Evolutionary conservation across 768 basidiomycete species (phyloP), one percentile per base, ranked within the genome.

Genomic region (Rhizopogon rudus): DNA sequence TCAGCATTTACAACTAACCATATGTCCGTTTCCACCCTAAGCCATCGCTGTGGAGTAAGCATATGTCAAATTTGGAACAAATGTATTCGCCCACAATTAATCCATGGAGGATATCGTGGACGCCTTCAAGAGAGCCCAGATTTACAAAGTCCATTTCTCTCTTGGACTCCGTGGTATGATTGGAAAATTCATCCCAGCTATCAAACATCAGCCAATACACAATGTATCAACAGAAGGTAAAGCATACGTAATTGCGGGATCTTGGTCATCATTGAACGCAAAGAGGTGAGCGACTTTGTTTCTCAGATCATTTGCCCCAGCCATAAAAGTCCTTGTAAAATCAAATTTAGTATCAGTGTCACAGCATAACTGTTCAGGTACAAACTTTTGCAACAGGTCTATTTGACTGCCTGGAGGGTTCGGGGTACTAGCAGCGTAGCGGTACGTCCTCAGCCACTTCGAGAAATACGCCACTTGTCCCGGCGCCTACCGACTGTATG

Each of bases 131-230:
- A 29, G 66, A 63, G 2, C 60, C 65, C 0, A 25, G 43, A 46
- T 54, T 57, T 39, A 31, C 28, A 14, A 55, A 55, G 35, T 57
- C 59, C 6, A 37, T 56, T 0, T 56, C 54, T 29, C 60, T 51
- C 6, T 57, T 56, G n/a, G 67, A 67, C 25, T 63, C 55, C 13
- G 60, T 56, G 6, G 25, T 52, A 5, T 58, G 57, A 56, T 67
- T 67, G n/a, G 67, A 68, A 39, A 67, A 69, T 12, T 65, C 61
- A 17, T 69, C 66, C 45, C 67, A 68, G 25, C 67, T 67, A 17
- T 44, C 14, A 44, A n/a, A 14, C 13, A 44, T 55, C 2, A 13
- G 42, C 55, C 31, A 61, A 29, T 25, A 40, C 6, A 25, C 17
- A 31, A 41, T 35, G 39, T 35, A 39, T 16, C 9, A 1, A 5